Evolutionary conservation across 1,284 basidiomycete genomes (phyloP), one percentile per base, ranked within the genome.

Genomic region (Ganoderma lingzhi): DNA sequence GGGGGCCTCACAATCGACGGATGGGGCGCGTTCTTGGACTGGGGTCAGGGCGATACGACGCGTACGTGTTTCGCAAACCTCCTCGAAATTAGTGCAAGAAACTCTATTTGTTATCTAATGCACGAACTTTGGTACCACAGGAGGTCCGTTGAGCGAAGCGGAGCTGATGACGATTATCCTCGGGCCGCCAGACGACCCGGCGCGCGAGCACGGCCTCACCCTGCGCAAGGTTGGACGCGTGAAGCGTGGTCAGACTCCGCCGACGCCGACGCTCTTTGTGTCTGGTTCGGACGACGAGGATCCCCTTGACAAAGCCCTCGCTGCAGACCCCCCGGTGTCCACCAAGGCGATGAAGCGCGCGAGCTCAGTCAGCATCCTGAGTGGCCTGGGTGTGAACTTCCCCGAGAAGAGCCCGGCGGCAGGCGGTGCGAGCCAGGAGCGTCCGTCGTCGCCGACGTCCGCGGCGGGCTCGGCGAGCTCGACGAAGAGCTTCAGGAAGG

Each of bases 361-460:
- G 0, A 97, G 95, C 76, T 95, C 95, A 0, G 90, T 98, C 76
- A 97, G 96, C 78, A 91, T 99, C 74, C 92, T 99, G 80, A 97
- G 95, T 59, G 96, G 96, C 0, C 87, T 99, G 2, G 95, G 95
- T 39, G 94, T 96, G 14, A 88, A 86, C 6, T 87, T 94, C 71
- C 89, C 88, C 1, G 90, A 92, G 76, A 61, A 61, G 37, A 17
- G 23, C 8, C 19, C 45, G 2, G 45, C n/a, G n/a, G 23, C 59
- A 3, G 12, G 14, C 9, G 19, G 41, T 14, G 87, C 86, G 66
- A 84, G 87, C 0, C 83, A 90, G 39, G 88, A 90, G 63, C 78
- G 67, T 10, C 59, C 75, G 44, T 64, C 74, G 68, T 64, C 80
- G 74, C 68, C 81, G n/a, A 76, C 82, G 62, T 75, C 79, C 35